Base-by-base conservation (phyloP, 2,329 filamentous ascomycete species). In the Dactylellina drechsleri region DNA sequence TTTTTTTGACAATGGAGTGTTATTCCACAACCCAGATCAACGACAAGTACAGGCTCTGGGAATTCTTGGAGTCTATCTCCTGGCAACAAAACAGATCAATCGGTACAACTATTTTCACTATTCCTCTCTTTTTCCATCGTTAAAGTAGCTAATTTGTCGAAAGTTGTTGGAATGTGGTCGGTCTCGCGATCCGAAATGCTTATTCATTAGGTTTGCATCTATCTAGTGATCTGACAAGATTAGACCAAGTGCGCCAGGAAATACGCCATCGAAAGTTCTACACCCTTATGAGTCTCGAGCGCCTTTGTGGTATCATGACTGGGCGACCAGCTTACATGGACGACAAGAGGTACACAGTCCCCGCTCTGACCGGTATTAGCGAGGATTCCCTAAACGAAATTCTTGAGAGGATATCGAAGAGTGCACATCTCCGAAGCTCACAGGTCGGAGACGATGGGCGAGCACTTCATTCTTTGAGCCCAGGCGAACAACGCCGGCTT, bases 141-240 rank as follows among this genome's bases (percentile, higher is more conserved):
- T 18, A 45, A 47, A 6, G 15, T 7, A 15, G 16, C 64, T 75
- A 65, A 64, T 64, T 10, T 52, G 13, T 45, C 26, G 23, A 26
- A 64, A 79, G 78, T 7, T 77, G 77, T n/a, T 79, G 78, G 78
- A 79, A 79, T 57, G 77, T 78, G 49, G 64, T 76, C 20, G 78
- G 78, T 12, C 70, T 79, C 43, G 78, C 77, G 7, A 77, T 78
- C 15, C 70, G 78, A 16, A 68, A 77, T 23, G 70, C 73, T 7
- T 62, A 79, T 52, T 78, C 77, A 18, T 65, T 78, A 50, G 77
- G 77, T 7, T 71, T 79, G 7, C 77, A 79, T 40, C 65, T 79
- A 10, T 76, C 70, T 31, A 78, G 73, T 52, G 77, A 79, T n/a
- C 76, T 77, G 68, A 76, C 57, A 50, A 56, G 16, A 49, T 54